Evolutionary conservation across 116 monocot genomes (phyloP).

Genomic region (Thalassia testudinum): DNA sequence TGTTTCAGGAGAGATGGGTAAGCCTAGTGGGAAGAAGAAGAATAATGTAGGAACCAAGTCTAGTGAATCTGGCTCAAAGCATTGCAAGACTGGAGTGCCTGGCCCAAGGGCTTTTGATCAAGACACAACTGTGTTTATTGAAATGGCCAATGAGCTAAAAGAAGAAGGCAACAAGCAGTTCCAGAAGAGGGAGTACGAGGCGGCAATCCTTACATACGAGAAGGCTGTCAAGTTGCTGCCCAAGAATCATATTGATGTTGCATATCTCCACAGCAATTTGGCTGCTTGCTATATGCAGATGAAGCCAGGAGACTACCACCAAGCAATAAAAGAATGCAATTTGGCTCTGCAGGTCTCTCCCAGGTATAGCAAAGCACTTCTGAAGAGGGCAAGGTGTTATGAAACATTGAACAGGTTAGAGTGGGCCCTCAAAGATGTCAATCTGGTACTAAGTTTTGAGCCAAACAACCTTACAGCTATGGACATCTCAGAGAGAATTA

Average conservation of each 20-base stretch:
- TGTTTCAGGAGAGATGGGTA: constrained; percentile 29
- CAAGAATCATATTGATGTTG: constrained; percentile 45
- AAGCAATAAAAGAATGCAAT: constrained; percentile 77
- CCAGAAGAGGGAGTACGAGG: constrained; percentile 74
- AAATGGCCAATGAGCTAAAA: constrained; percentile 58
- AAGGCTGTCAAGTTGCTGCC: constrained; percentile 86
- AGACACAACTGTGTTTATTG: constrained; percentile 50
- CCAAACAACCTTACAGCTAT: constrained; percentile 47
- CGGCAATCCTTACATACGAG: constrained; percentile 66
- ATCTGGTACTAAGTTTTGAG: constrained; percentile 25
- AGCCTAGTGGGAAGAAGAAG: constrained; percentile 40
- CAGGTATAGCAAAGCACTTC: constrained; percentile 45
- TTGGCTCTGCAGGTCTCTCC: constrained; percentile 56
- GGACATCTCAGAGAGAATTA: constrained; percentile 51
- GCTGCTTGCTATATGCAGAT: constrained; percentile 94
- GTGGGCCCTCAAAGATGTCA: constrained; percentile 40
- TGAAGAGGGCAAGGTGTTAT: constrained; percentile 58
- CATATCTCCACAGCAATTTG: constrained; percentile 56
- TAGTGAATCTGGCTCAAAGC: constrained; percentile 12
- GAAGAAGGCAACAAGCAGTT: constrained; percentile 77
- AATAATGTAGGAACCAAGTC: constrained; percentile 10
- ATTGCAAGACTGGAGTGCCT: constrained; percentile 4
- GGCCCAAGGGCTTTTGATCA: constrained; percentile 33
- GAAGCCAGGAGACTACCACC: constrained; percentile 46
- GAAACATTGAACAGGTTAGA: constrained; percentile 41